Conservation (phyloP, 805 yeast genomes). For the Candida saitoana region DNA sequence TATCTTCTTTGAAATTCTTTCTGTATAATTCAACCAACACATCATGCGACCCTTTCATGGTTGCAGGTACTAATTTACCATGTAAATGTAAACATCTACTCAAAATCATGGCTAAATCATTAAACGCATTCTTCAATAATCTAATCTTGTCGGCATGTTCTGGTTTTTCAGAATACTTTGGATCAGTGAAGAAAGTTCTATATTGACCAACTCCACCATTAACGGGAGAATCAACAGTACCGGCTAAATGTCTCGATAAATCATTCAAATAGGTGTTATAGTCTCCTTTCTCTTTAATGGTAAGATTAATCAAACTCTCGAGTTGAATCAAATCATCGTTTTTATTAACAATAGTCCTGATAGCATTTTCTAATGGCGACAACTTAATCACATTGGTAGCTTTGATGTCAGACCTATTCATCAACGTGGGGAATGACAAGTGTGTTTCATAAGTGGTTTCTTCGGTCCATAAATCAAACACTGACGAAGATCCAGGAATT, state of each 20-base stretch:
- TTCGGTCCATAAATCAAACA: slow-evolving; percentile 82
- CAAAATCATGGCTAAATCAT: slow-evolving; percentile 64
- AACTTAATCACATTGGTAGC: slow-evolving; percentile 45
- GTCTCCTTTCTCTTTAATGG: slow-evolving; percentile 49
- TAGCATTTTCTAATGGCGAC: slow-evolving; percentile 84
- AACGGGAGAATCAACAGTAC: slow-evolving; percentile 89
- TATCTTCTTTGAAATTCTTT: slow-evolving; percentile 66
- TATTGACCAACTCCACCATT: slow-evolving; percentile 90
- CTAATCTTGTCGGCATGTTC: slow-evolving; percentile 28
- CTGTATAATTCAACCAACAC: slow-evolving; percentile 59
- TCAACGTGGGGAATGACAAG: slow-evolving; percentile 79
- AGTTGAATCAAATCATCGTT: slow-evolving; percentile 68
- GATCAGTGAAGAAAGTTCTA: slow-evolving; percentile 56
- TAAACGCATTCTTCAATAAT: slow-evolving; percentile 50
- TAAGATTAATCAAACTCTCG: slow-evolving; percentile 55
- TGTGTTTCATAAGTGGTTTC: slow-evolving; percentile 74
- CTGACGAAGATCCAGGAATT: slow-evolving; percentile 67
- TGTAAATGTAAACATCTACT: slow-evolving; percentile 66
- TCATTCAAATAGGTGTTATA: slow-evolving; percentile 52
- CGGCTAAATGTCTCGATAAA: slow-evolving; percentile 67
- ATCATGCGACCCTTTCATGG: slow-evolving; percentile 62
- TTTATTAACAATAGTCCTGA: slow-evolving; percentile 60
- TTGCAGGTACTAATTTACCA: slow-evolving; percentile 54
- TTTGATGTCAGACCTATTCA: slow-evolving; percentile 78
- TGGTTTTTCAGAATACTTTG: slow-evolving; percentile 29